Conservation (phyloP, 352 stramenopile species). For the Phytophthora pini region DNA sequence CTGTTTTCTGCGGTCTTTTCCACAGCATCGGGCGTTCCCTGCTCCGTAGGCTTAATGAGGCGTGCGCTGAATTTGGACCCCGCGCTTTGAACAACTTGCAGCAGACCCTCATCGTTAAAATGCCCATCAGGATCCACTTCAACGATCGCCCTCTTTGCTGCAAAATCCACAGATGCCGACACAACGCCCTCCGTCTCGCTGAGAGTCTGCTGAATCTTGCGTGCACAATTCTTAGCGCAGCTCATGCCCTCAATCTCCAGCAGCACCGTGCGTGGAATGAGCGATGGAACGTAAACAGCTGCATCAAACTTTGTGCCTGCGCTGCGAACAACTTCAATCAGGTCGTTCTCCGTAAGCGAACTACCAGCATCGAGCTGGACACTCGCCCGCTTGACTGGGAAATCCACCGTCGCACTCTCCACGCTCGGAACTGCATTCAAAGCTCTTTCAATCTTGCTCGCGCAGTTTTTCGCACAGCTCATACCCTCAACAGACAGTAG, state of each 20-base stretch:
- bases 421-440: conserved; percentile 59
- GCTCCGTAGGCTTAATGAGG: conserved; percentile 17
- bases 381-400: conserved; percentile 63
- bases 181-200: conserved; percentile 64
- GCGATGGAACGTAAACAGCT: conserved; percentile 43
- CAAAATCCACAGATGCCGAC: conserved; percentile 76
- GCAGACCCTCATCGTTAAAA: conserved; percentile 66
- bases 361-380: conserved; percentile 64
- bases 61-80: conserved; percentile 36
- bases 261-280: conserved; percentile 45
- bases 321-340: conserved; percentile 62
- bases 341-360: conserved; percentile 51
- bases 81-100: conserved; percentile 51
- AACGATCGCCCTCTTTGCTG: conserved; percentile 59
- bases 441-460: conserved; percentile 70
- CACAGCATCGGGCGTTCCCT: not conserved
- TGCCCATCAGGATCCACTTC: conserved; percentile 63
- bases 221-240: conserved; percentile 68
- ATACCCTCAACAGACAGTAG: conserved; percentile 73
- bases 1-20: conserved; percentile 3
- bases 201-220: conserved; percentile 76
- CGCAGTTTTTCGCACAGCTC: conserved; percentile 86
- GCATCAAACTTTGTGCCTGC: conserved; percentile 73
- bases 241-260: conserved; percentile 75
- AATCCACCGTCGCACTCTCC: conserved; percentile 70